Conservation (phyloP, 2,329 filamentous ascomycete species). For the Penicillium brevicompactum region DNA sequence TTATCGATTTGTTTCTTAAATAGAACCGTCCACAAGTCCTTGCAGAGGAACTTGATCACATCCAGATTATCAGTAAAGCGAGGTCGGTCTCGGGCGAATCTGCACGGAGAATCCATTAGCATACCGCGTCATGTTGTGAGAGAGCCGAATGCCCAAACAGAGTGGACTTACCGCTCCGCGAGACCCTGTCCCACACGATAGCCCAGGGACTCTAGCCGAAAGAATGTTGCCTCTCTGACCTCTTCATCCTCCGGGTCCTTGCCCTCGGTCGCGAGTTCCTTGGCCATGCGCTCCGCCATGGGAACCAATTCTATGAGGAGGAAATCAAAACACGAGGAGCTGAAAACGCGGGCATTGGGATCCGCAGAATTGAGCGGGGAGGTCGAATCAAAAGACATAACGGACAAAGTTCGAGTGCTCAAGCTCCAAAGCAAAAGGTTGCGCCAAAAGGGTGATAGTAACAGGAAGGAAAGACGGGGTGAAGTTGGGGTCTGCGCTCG, state of each 20-base stretch:
- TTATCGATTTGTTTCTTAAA: conserved; percentile 99
- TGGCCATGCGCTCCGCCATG: conserved; percentile 82
- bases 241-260: conserved; percentile 61
- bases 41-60: conserved; percentile 97
- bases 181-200: conserved; percentile 92
- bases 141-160: neutral
- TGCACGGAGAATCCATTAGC: conserved; percentile 14
- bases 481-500: neutral
- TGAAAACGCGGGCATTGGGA: conserved; percentile 74
- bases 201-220: conserved; percentile 78
- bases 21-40: conserved; percentile 92
- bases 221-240: conserved; percentile 81
- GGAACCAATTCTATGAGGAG: conserved; percentile 96
- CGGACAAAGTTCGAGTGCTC: neutral
- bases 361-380: conserved; percentile 69
- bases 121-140: neutral
- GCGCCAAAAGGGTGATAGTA: neutral
- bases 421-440: neutral
- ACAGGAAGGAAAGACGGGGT: neutral
- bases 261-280: conserved; percentile 57
- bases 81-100: conserved; percentile 65
- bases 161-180: conserved; percentile 70
- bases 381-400: conserved; percentile 73
- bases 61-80: conserved; percentile 91
- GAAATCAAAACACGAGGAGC: conserved; percentile 86